phyloP scores from a whole-genome alignment of 192 early-diverging fungal species.

The Entomortierella beljakovae region DNA sequence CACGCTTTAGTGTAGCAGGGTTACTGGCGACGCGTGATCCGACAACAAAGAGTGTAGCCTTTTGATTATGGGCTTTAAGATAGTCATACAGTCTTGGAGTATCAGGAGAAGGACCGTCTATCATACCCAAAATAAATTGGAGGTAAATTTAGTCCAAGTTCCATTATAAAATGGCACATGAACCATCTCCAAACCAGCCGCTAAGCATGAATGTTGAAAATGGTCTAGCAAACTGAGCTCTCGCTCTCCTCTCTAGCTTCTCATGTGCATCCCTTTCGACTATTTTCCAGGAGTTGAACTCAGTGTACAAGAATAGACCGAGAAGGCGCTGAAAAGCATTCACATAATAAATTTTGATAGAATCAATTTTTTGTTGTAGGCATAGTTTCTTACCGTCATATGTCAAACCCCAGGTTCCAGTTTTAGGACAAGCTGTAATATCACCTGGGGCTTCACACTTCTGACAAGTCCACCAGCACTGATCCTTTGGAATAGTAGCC shows the following conservation, averaged over 20 bases:
- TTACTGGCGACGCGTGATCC: constrained; percentile 59
- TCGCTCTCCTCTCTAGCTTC: too few relatives aligned
- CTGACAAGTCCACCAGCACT: constrained; percentile 67
- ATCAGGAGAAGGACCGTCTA: constrained; percentile 63
- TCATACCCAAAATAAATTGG: not conserved
- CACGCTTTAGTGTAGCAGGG: constrained; percentile 58
- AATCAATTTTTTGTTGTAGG: not conserved
- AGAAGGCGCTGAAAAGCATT: not conserved
- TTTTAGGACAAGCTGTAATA: constrained; percentile 59
- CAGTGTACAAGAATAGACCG: too few relatives aligned
- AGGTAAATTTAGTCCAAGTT: too few relatives aligned
- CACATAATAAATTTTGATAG: not conserved
- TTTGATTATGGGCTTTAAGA: constrained; percentile 54
- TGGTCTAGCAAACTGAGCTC: too few relatives aligned
- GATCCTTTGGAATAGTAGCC: constrained; percentile 42
- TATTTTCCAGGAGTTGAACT: too few relatives aligned
- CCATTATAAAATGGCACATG: not conserved
- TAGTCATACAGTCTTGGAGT: constrained; percentile 58
- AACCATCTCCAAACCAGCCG: too few relatives aligned
- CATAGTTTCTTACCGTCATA: constrained; percentile 55
- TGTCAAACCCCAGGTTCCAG: constrained; percentile 67
- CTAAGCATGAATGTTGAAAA: too few relatives aligned
- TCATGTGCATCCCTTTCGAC: too few relatives aligned
- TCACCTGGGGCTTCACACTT: constrained; percentile 53
- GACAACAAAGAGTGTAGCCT: constrained; percentile 67